Evolutionary conservation across 805 yeast species (phyloP).

Genomic region (Priceomyces carsonii): DNA sequence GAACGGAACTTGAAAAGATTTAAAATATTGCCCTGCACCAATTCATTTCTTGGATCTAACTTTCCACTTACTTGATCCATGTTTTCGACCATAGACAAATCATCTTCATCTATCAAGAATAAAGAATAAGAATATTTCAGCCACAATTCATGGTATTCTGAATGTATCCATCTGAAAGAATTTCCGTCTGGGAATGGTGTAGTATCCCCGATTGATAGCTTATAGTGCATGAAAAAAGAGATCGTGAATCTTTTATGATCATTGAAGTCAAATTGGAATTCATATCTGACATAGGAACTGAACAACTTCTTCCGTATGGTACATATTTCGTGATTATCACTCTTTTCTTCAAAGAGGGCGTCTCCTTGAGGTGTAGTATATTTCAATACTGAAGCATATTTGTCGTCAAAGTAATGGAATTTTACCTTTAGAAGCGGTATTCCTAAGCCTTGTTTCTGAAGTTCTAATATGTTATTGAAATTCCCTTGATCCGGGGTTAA

Average conservation of each 20-base stretch:
- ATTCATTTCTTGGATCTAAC: slow-evolving; percentile 2
- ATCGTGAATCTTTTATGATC: not conserved
- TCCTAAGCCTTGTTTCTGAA: slow-evolving; percentile 3
- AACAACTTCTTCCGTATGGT: not conserved
- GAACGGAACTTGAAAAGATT: not conserved
- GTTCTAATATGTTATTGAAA: not conserved
- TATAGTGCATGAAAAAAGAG: not conserved
- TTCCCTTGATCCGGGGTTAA: not conserved
- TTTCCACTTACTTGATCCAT: slow-evolving; percentile 1
- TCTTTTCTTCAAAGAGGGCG: not conserved
- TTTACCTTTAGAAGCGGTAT: slow-evolving; percentile 1
- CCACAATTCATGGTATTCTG: not conserved
- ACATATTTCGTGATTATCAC: not conserved
- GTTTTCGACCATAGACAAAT: not conserved
- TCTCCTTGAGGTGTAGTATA: not conserved
- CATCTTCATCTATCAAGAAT: not conserved
- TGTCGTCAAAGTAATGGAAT: not conserved
- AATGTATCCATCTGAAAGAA: slow-evolving; percentile 2
- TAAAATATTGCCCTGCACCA: not conserved
- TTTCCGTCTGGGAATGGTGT: not conserved
- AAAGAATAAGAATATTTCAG: not conserved
- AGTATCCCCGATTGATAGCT: slow-evolving; percentile 1
- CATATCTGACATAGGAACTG: not conserved
- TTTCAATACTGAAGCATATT: not conserved
- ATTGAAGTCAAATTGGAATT: not conserved